phyloP scores from a whole-genome alignment of 2,329 filamentous ascomycete genomes.

The Arthrocladium fulminans region DNA sequence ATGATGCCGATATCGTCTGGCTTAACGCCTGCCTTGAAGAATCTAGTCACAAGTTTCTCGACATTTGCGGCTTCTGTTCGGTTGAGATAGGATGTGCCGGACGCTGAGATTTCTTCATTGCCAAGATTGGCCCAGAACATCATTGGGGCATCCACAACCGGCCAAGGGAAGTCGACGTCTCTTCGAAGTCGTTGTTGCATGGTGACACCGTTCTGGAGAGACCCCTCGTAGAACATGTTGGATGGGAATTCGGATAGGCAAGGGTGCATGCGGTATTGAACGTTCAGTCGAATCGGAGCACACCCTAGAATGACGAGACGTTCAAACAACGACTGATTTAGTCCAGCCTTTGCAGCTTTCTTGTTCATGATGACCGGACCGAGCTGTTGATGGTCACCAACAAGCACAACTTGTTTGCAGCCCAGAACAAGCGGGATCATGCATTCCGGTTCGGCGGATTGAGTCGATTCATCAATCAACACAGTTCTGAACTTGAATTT shows the following conservation, averaged over 20 bases:
- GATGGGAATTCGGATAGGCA: conserved; percentile 95
- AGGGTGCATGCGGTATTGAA: conserved; percentile 98
- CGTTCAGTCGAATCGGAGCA: conserved; percentile 83
- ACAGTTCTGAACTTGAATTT: conserved; percentile 99
- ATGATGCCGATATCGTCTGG: conserved; percentile 93
- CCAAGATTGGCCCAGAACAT: conserved; percentile 99
- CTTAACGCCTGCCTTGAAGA: conserved; percentile 98
- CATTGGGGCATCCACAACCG: conserved; percentile 87
- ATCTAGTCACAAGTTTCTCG: conserved; percentile 95
- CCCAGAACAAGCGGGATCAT: conserved; percentile 96
- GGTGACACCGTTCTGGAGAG: conserved; percentile 91
- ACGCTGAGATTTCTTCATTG: conserved; percentile 95
- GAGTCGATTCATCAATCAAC: conserved; percentile 94
- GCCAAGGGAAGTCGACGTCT: conserved; percentile 98
- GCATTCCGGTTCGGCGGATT: conserved; percentile 95
- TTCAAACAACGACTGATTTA: conserved; percentile 98
- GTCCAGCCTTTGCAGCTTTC: conserved; percentile 92
- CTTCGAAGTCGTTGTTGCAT: conserved; percentile 77
- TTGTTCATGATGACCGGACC: conserved; percentile 99
- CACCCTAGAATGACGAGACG: conserved; percentile 86
- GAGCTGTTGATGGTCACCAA: conserved; percentile 95
- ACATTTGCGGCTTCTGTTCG: conserved; percentile 95
- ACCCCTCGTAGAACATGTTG: conserved; percentile 99
- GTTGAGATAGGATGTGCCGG: conserved; percentile 95
- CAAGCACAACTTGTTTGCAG: conserved; percentile 97